Evolutionary conservation across 106 monocot genomes (phyloP), one percentile per base, ranked within the genome.

Genomic region (Alisma plantagoaquatica): DNA sequence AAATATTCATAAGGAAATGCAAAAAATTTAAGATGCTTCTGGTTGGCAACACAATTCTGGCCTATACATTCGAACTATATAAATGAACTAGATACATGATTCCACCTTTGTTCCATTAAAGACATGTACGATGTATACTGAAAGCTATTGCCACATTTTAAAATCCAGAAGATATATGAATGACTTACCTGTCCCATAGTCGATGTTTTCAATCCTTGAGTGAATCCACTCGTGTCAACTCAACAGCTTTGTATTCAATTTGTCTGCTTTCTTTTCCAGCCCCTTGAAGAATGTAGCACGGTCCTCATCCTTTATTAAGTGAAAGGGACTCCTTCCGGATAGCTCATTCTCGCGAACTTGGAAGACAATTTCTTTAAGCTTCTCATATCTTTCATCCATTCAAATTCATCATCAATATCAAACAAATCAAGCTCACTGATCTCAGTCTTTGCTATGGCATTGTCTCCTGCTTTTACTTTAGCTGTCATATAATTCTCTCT

Each of bases 341-440:
- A 89, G 61, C 41, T 89, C 88, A 68, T 89, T 89, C 21, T 83
- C 82, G 18, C 73, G 66, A 5, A 89, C 88, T 83, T 74, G 60
- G 53, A 89, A 65, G 22, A 89, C 88, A 74, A 83, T 89, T 26
- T 83, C 73, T 26, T 62, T 54, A 61, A 89, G 88, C 27, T 64
- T 71, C 18, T 79, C 79, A 76, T n/a, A n/a, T 89, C 79, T 51
- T 70, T 77, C 88, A 83, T 89, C 83, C 88, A 89, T 70, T 79
- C 83, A 68, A 83, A 64, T 67, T 82, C 78, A 16, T 76, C 83
- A 58, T 76, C 61, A 28, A 54, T 60, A 32, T 27, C 54, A 10
- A 41, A 15, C 54, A 64, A 68, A n/a, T 62, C 60, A 31, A 83
- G 64, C 60, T 83, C 76, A 67, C 56, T 70, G 38, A 83, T 48